These are phyloP conservation scores for Jaapia argillacea DNA, from an alignment of 768 basidiomycete species.

Conservation along the genomic window DNA sequence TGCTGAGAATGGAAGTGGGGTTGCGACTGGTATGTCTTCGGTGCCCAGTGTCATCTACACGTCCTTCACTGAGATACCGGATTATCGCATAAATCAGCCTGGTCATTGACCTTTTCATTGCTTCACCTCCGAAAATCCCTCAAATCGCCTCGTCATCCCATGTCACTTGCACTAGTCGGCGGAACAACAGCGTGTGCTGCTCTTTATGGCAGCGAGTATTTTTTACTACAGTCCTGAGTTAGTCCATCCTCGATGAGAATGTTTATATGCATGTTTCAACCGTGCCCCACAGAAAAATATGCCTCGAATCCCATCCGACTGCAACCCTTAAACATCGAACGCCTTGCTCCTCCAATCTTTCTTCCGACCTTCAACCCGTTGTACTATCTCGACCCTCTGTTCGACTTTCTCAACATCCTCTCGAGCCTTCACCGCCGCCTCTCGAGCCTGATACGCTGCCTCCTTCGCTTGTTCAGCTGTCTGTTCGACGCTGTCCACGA, in stretches of 20 bases:
- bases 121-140: constrained; percentile 26
- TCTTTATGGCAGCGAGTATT: constrained; percentile 16
- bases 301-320: no score
- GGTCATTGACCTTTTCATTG: constrained; percentile 36
- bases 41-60: not conserved
- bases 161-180: constrained; percentile 23
- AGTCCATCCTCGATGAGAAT: no score
- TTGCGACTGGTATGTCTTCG: constrained; percentile 23
- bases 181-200: constrained; percentile 17
- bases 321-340: constrained; percentile 35
- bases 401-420: constrained; percentile 3
- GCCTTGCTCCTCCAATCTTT: constrained; percentile 36
- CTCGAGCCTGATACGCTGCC: no score
- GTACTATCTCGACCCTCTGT: constrained; percentile 2
- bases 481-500: constrained; percentile 7
- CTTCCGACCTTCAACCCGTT: constrained; percentile 4
- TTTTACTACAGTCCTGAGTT: constrained; percentile 6
- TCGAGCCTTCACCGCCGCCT: constrained; percentile 6
- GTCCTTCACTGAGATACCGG: not conserved
- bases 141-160: constrained; percentile 18
- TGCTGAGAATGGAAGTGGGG: constrained; percentile 32
- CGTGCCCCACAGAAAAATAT: no score
- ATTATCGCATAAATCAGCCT: constrained; percentile 19
- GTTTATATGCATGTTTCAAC: no score
- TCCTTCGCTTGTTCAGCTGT: no score